Evolutionary conservation across 441 rosid species (phyloP), one percentile per base, ranked within the genome.

Genomic region (Erodium chrysanthum): DNA sequence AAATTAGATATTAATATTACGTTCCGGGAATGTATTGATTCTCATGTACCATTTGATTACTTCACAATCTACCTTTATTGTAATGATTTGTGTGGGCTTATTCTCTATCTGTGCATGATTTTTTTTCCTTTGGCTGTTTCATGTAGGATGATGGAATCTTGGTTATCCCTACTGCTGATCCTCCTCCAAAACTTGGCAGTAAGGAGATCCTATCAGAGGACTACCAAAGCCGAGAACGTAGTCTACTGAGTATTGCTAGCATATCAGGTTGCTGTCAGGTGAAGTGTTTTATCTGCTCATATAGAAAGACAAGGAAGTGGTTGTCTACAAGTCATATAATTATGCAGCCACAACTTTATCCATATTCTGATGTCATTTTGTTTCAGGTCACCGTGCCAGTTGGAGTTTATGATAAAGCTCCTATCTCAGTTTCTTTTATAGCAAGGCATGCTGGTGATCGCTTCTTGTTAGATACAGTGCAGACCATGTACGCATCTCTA

Each of bases 211-310:
- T 56, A 5, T 84, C 90, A 3, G 94, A 87, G 69, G 89, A 91
- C 71, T 91, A 87, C 80, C 86, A 81, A 75, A 83, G 65, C 70
- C 69, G 77, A 62, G 75, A 76, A 71, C 81, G 71, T 66, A 81
- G 91, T 78, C 84, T 94, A 64, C 78, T 86, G 76, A 87, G 97
- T 82, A 81, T 94, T 71, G 92, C 99, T 69, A 91, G 96, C 75
- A 70, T 94, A 56, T 94, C 97, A 0, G 99, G 97, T 65, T 94
- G 96, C 80, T 94, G 99, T 78, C 97, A 94, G 97, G 99, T 93
- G 68, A 59, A 52, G 20, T 21, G n/a, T 58, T 58, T 6, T 58
- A 58, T 22, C 27, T 58, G 29, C 62, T 46, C 54, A 46, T n/a
- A 18, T 46, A 14, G 18, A 46, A 46, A 46, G 48, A 46, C 46